These are phyloP conservation scores for Schizosaccharomyces lindneri DNA, from an alignment of 805 yeast genomes.

Conservation along the genomic window DNA sequence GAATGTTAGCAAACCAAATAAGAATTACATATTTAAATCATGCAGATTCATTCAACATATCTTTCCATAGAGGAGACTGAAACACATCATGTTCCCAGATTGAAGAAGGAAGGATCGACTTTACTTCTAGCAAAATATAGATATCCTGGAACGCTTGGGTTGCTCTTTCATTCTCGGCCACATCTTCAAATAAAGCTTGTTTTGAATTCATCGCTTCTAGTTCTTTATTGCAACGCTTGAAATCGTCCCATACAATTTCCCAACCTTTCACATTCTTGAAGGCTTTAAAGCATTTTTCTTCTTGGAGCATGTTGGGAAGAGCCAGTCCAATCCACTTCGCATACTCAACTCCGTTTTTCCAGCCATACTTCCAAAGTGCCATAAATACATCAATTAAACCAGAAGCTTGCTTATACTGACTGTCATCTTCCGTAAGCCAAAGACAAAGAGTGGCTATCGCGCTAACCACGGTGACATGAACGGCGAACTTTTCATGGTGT, in stretches of 20 bases:
- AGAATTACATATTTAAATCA: neutral
- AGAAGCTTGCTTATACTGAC: neutral
- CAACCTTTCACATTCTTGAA: neutral
- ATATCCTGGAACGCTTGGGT: neutral
- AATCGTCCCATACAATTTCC: neutral
- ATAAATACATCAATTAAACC: slow-evolving; percentile 1
- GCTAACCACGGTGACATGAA: neutral
- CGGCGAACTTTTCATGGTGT: neutral
- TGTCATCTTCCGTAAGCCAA: slow-evolving; percentile 1
- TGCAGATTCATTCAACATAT: neutral
- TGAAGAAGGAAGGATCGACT: neutral
- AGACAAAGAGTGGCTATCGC: neutral
- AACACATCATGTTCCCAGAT: neutral
- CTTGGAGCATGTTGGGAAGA: neutral
- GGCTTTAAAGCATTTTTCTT: neutral
- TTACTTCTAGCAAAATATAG: neutral
- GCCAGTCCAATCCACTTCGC: neutral
- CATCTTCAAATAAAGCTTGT: neutral
- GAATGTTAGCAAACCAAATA: neutral
- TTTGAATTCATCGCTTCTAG: neutral
- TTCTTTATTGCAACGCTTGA: neutral
- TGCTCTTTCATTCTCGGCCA: neutral
- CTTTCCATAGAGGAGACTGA: neutral
- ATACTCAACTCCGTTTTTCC: neutral
- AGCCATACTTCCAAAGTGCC: neutral